Percentiles rank a stretch among this genome's conserved stretches.
Evolutionary conservation across 208 protist genomes (phyloP).

Genomic region (Perkinsela sp.): DNA sequence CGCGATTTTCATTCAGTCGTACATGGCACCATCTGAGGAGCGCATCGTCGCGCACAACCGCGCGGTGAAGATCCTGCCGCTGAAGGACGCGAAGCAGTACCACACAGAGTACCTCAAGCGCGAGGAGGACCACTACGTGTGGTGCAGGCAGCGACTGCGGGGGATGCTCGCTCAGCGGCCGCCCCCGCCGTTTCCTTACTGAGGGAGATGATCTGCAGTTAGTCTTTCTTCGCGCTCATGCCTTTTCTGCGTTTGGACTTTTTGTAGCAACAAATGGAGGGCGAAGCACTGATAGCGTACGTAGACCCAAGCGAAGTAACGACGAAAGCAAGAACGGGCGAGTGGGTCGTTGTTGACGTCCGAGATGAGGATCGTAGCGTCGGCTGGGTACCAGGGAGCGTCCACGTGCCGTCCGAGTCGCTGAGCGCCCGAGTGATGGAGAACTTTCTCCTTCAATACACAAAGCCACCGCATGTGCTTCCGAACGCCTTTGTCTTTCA

Average conservation of each 20-base stretch:
- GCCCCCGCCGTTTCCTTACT: constrained; percentile 44
- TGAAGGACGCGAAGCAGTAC: constrained; percentile 32
- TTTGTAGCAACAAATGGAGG: too few species aligned
- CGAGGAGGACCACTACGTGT: constrained; percentile 55
- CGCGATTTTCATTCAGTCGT: constrained; percentile 24
- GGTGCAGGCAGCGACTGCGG: constrained; percentile 56
- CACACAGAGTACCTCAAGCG: constrained; percentile 29
- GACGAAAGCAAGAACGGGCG: too few species aligned
- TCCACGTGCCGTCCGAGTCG: neutral
- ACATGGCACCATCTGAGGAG: constrained; percentile 50
- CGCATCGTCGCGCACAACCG: constrained; percentile 50
- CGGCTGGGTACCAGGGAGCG: neutral
- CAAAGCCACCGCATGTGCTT: neutral
- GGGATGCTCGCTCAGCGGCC: constrained; percentile 34
- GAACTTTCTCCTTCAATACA: neutral
- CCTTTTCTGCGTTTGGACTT: too few species aligned
- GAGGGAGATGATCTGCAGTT: too few species aligned
- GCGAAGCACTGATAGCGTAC: too few species aligned
- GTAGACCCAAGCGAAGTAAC: too few species aligned
- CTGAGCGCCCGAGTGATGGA: neutral
- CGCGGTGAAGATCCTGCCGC: constrained; percentile 23
- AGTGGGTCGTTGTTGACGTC: neutral
- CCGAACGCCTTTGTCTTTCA: neutral
- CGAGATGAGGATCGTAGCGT: neutral
- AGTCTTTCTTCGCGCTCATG: too few species aligned